phyloP scores from a whole-genome alignment of 192 early-diverging fungal genomes.

The Entophlyctis helioformis region DNA sequence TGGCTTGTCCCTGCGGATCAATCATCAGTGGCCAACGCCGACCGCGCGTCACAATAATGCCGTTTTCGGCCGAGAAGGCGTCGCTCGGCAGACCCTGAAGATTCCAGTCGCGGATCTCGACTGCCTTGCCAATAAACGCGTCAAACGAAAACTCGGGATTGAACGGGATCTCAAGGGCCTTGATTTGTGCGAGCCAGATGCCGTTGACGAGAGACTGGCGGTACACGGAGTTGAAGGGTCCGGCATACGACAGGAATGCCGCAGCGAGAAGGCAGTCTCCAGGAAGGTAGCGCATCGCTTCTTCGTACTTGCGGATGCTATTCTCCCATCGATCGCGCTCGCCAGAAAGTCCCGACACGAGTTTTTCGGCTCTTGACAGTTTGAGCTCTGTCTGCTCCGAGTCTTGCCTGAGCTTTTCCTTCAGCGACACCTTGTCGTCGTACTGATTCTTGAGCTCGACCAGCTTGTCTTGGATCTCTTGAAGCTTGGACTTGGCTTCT shows the following conservation, averaged over 20 bases:
- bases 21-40: constrained; percentile 48
- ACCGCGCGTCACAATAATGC: constrained; percentile 45
- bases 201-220: constrained; percentile 29
- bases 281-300: constrained; percentile 32
- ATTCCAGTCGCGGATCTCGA: constrained; percentile 50
- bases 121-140: constrained; percentile 42
- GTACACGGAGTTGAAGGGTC: constrained; percentile 47
- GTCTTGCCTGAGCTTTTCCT: constrained; percentile 43
- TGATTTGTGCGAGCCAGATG: constrained; percentile 44
- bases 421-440: constrained; percentile 42
- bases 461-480: constrained; percentile 53
- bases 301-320: constrained; percentile 43
- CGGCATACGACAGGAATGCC: constrained; percentile 47
- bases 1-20: constrained; percentile 52
- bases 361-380: constrained; percentile 37
- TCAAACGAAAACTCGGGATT: constrained; percentile 39
- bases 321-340: constrained; percentile 46
- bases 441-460: constrained; percentile 45
- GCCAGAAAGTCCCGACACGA: constrained; percentile 42
- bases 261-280: constrained; percentile 47
- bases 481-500: constrained; percentile 41
- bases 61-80: constrained; percentile 47
- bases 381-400: constrained; percentile 45
- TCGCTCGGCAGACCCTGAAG: constrained; percentile 47
- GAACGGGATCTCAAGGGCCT: constrained; percentile 42